These are phyloP conservation scores for Solanum microdontum DNA, from an alignment of 257 asterid genomes.

Conservation along the genomic window DNA sequence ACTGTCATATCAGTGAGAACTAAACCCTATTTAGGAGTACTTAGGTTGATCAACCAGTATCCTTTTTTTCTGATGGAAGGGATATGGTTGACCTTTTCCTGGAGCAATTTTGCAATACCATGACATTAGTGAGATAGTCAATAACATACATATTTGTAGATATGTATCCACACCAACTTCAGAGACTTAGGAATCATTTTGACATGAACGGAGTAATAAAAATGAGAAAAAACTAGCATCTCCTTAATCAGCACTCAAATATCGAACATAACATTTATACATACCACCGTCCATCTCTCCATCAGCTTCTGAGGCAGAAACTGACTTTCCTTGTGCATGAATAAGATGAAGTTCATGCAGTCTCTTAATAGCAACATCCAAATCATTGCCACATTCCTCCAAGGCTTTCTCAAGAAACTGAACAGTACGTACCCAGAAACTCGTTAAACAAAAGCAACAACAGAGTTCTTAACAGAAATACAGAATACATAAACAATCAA, in stretches of 20 bases:
- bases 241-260: background rate
- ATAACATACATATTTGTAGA: background rate
- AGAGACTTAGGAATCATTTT: background rate
- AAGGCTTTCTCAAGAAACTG: conserved; percentile 58
- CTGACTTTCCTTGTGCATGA: conserved; percentile 18
- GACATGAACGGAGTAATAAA: background rate
- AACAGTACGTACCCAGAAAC: background rate
- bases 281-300: conserved; percentile 26
- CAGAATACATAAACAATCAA: background rate
- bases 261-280: background rate
- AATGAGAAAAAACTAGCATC: background rate
- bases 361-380: conserved; percentile 44
- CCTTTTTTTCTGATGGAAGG: background rate
- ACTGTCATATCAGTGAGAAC: background rate
- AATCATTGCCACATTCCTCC: conserved; percentile 40
- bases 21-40: background rate
- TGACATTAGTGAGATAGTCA: background rate
- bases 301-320: conserved; percentile 25
- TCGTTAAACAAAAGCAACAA: background rate
- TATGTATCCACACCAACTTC: background rate
- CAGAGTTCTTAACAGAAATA: background rate
- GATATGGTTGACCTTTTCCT: background rate
- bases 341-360: conserved; percentile 36
- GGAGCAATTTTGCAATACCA: background rate
- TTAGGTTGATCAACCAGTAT: background rate